Percentiles rank a stretch among this genome's conserved stretches.
Evolutionary conservation across 495 filamentous ascomycete species (phyloP).

Genomic region (Penicillium macrosclerotiorum): DNA sequence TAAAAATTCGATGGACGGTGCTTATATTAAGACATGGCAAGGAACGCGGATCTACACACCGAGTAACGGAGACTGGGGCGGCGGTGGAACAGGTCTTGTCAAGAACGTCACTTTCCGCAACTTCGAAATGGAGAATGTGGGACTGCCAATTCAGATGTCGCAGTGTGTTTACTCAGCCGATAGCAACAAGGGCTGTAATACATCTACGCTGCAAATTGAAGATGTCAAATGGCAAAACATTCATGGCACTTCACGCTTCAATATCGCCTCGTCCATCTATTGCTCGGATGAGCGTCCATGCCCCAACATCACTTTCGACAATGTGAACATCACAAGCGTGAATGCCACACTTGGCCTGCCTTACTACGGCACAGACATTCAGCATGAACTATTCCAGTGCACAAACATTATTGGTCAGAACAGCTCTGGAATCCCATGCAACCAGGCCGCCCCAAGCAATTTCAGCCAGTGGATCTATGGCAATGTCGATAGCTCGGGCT

Average conservation of each 20-base stretch:
- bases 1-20: constrained; percentile 47
- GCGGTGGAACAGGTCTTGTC: constrained; percentile 35
- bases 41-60: constrained; percentile 22
- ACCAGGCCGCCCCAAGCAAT: constrained; percentile 20
- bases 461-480: too few relatives aligned
- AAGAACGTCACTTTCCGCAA: constrained; percentile 52
- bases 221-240: constrained; percentile 57
- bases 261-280: constrained; percentile 54
- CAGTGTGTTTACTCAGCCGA: constrained; percentile 56
- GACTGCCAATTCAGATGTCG: constrained; percentile 57
- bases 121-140: constrained; percentile 45
- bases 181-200: constrained; percentile 42
- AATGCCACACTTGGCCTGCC: constrained; percentile 22
- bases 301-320: constrained; percentile 45
- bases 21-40: constrained; percentile 56
- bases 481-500: too few relatives aligned
- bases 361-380: constrained; percentile 18
- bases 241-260: constrained; percentile 52
- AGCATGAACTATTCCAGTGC: constrained; percentile 26
- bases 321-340: constrained; percentile 45
- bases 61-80: constrained; percentile 31
- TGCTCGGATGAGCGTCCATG: constrained; percentile 49
- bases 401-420: constrained; percentile 21
- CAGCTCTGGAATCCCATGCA: constrained; percentile 24
- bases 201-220: constrained; percentile 44